Conservation (phyloP, 2,329 filamentous ascomycete genomes). For the Colletotrichum sp. region DNA sequence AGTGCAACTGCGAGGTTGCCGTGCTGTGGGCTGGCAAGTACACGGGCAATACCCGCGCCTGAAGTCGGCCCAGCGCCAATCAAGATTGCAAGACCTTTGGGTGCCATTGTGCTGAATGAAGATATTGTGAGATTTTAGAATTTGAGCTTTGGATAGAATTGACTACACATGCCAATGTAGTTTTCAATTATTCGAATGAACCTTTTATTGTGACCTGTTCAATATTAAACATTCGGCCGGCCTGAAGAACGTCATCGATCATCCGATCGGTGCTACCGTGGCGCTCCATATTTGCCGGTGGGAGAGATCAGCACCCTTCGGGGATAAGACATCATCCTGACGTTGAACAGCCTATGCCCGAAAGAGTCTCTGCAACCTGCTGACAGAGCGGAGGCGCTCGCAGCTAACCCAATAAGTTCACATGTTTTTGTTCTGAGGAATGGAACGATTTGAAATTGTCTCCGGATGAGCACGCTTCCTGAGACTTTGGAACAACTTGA, state of each 20-base stretch:
- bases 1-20: slow-evolving; percentile 62
- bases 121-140: background rate
- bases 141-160: background rate
- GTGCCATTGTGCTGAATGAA: slow-evolving; percentile 40
- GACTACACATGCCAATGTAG: background rate
- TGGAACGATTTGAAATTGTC: background rate
- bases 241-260: slow-evolving; percentile 9
- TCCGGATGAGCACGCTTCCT: background rate
- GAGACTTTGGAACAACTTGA: background rate
- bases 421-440: background rate
- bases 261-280: background rate
- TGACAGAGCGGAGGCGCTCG: background rate
- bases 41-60: slow-evolving; percentile 60
- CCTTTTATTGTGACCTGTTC: background rate
- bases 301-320: background rate
- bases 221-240: background rate
- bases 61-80: slow-evolving; percentile 55
- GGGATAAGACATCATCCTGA: background rate
- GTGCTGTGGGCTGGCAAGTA: slow-evolving; percentile 53
- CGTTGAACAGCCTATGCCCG: background rate
- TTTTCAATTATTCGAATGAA: too few species aligned
- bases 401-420: background rate
- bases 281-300: background rate
- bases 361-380: background rate
- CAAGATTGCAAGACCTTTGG: slow-evolving; percentile 53